Conservation (phyloP, 768 basidiomycete species). For the Lactifluus piperatus region DNA sequence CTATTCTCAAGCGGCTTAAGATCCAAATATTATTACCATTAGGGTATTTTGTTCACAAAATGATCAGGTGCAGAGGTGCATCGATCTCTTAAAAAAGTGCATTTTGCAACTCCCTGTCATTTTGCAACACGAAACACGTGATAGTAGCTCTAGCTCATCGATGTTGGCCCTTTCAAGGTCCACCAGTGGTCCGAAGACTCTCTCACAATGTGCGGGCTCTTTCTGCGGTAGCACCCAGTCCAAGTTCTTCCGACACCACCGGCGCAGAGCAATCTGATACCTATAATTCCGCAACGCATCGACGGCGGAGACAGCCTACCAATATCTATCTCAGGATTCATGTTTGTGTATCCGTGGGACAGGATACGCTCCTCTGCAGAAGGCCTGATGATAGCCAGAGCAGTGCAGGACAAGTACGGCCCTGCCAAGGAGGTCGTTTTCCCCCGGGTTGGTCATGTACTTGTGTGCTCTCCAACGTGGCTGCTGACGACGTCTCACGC, state of each 20-base stretch:
- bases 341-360: constrained; percentile 4
- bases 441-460: constrained; percentile 5
- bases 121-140: too few species aligned
- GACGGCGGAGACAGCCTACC: neutral
- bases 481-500: neutral
- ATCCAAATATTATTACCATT: too few species aligned
- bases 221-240: neutral
- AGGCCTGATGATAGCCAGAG: constrained; percentile 11
- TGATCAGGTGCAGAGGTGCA: too few species aligned
- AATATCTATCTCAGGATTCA: neutral
- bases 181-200: neutral
- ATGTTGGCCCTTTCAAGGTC: constrained; percentile 7
- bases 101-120: neutral
- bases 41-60: too few species aligned
- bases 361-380: constrained; percentile 9
- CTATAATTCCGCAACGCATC: neutral
- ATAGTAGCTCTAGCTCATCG: neutral
- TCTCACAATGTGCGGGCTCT: neutral
- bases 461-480: neutral
- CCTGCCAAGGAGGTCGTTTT: constrained; percentile 10
- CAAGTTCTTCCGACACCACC: neutral
- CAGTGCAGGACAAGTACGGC: constrained; percentile 15
- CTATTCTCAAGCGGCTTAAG: too few species aligned
- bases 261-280: neutral
- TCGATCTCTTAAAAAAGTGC: too few species aligned